phyloP scores from a whole-genome alignment of 2,329 filamentous ascomycete species.

The Epichloe amarillans region DNA sequence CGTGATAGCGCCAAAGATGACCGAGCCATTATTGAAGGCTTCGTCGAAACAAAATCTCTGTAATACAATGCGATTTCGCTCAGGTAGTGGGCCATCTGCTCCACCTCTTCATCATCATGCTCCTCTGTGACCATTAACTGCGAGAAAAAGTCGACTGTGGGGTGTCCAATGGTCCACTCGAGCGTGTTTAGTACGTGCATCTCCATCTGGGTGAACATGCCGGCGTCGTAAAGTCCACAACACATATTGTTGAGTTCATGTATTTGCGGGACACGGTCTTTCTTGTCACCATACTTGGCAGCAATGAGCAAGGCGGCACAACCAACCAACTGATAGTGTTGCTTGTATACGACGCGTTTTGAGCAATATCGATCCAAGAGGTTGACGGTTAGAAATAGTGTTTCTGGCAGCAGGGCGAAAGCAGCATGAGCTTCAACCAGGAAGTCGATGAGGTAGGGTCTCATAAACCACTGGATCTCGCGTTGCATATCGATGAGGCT shows the following conservation, averaged over 20 bases:
- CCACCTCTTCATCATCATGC: conserved; percentile 66
- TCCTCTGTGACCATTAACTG: conserved; percentile 77
- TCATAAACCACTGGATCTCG: conserved; percentile 99
- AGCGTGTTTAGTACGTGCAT: conserved; percentile 98
- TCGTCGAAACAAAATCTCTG: conserved; percentile 88
- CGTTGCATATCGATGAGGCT: conserved; percentile 98
- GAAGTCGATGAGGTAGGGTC: conserved; percentile 95
- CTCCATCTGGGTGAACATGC: conserved; percentile 99
- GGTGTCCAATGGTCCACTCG: conserved; percentile 91
- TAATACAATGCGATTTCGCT: conserved; percentile 93
- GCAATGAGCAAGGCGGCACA: conserved; percentile 93
- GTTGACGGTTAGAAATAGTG: conserved; percentile 91
- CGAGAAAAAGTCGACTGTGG: conserved; percentile 88
- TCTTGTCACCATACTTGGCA: conserved; percentile 97
- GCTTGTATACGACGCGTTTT: conserved; percentile 94
- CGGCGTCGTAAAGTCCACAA: conserved; percentile 93
- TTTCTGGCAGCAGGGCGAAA: conserved; percentile 87
- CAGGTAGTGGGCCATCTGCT: conserved; percentile 90
- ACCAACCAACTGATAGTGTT: conserved; percentile 95
- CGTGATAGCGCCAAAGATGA: conserved; percentile 75
- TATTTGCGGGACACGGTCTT: conserved; percentile 95
- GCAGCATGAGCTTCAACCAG: conserved; percentile 92
- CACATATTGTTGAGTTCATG: conserved; percentile 98
- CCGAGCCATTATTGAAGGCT: conserved; percentile 80
- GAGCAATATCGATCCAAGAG: conserved; percentile 96